Percentiles rank a stretch among this genome's conserved stretches.
Evolutionary conservation across 257 asterid genomes (phyloP).

Genomic region (Nicotiana noctiflora): DNA sequence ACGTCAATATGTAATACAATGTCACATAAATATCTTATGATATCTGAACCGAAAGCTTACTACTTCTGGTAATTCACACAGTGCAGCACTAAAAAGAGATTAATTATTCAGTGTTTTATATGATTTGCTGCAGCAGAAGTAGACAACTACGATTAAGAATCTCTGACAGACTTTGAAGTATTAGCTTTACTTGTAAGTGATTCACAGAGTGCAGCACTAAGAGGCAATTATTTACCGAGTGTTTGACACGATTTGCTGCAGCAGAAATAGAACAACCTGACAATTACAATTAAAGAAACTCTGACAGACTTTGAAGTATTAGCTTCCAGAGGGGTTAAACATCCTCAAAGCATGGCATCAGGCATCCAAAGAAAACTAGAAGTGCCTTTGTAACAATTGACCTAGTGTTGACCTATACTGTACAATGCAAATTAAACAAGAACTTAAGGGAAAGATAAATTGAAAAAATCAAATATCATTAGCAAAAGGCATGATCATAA

Average conservation of each 20-base stretch:
- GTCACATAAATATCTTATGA: slow-evolving; percentile 8
- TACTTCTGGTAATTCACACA: not conserved
- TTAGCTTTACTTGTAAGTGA: not conserved
- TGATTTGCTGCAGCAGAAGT: not conserved
- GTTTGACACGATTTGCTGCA: not conserved
- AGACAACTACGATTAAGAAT: not conserved
- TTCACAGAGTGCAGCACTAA: not conserved
- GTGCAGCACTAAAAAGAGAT: not conserved
- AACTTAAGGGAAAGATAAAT: not conserved
- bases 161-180: not conserved
- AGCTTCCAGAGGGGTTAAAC: slow-evolving; percentile 1
- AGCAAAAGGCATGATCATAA: not conserved
- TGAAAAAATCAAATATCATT: not conserved
- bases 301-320: not conserved
- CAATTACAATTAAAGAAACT: not conserved
- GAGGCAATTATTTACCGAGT: not conserved
- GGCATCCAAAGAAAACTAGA: not conserved
- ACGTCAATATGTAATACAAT: not conserved
- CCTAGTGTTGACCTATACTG: not conserved
- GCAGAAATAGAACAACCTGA: not conserved
- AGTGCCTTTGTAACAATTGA: not conserved
- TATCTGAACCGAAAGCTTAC: not conserved
- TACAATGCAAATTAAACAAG: not conserved
- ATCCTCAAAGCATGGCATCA: not conserved
- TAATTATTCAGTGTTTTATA: not conserved